These are phyloP conservation scores for Phialophora macrospora DNA, from an alignment of 2,329 filamentous ascomycete species.

Conservation along the genomic window DNA sequence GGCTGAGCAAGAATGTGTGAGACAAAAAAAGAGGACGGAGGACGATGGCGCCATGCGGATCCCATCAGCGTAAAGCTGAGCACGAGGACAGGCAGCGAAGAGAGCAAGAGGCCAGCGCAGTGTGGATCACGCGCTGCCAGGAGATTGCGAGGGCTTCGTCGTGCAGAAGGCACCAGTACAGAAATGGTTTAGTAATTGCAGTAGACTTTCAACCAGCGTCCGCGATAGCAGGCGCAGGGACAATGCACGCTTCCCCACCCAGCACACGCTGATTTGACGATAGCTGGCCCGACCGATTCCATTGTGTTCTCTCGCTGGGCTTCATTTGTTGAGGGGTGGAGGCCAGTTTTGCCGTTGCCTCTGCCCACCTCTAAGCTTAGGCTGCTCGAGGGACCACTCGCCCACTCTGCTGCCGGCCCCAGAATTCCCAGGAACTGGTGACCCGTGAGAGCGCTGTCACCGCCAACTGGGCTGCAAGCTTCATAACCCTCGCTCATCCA, in stretches of 20 bases:
- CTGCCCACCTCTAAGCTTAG: slow-evolving; percentile 1
- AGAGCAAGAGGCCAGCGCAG: slow-evolving; percentile 15
- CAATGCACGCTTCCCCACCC: slow-evolving; percentile 12
- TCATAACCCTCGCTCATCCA: slow-evolving; percentile 26
- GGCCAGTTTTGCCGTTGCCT: slow-evolving; percentile 16
- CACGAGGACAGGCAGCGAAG: slow-evolving; percentile 17
- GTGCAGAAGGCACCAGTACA: slow-evolving; percentile 20
- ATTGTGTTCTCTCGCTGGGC: slow-evolving; percentile 23
- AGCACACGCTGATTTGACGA: slow-evolving; percentile 2
- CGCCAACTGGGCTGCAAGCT: slow-evolving; percentile 26
- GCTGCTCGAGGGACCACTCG: neutral
- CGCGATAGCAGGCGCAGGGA: slow-evolving; percentile 23
- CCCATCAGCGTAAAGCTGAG: slow-evolving; percentile 17
- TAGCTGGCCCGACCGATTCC: slow-evolving; percentile 22
- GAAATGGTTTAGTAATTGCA: slow-evolving; percentile 22
- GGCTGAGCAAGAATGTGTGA: slow-evolving; percentile 17
- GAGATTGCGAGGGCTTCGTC: slow-evolving; percentile 29
- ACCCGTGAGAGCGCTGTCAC: slow-evolving; percentile 23
- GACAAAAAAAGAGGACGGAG: slow-evolving; percentile 11
- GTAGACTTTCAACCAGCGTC: slow-evolving; percentile 20
- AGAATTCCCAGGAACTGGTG: slow-evolving; percentile 1
- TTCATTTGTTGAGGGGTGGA: slow-evolving; percentile 5
- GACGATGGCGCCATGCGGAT: slow-evolving; percentile 12
- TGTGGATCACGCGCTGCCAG: slow-evolving; percentile 30
- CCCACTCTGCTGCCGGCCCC: slow-evolving; percentile 4